Percentiles rank a stretch among this genome's conserved stretches.
Evolutionary conservation across 2,329 filamentous ascomycete species (phyloP).

Genomic region (Juglanconis juglandina): DNA sequence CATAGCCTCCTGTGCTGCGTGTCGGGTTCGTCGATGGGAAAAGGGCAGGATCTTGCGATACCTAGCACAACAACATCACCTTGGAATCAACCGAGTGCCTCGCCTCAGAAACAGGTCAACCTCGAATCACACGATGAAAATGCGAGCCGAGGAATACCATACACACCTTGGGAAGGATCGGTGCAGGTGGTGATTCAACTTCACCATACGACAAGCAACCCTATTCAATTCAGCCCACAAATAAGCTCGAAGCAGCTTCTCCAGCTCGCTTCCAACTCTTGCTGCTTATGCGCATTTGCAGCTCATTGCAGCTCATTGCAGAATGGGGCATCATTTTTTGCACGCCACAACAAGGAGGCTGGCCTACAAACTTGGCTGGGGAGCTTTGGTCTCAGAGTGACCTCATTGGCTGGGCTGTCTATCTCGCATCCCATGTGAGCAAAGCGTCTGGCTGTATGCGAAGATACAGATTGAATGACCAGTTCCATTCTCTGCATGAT

Average conservation of each 20-base stretch:
- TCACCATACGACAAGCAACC: too few relatives aligned
- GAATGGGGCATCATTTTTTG: not conserved
- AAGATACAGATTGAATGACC: not conserved
- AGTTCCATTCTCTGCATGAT: constrained; percentile 6
- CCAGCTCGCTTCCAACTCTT: too few relatives aligned
- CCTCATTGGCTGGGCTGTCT: not conserved
- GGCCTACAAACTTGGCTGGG: not conserved
- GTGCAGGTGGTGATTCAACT: too few relatives aligned
- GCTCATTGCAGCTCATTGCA: not conserved
- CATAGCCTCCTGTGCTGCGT: not conserved
- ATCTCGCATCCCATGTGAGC: not conserved
- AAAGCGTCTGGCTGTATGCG: not conserved
- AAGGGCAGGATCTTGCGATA: not conserved
- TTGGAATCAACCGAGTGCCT: not conserved
- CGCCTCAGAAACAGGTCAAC: too few relatives aligned
- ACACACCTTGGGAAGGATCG: too few relatives aligned
- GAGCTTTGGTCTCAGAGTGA: not conserved
- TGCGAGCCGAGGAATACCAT: too few relatives aligned
- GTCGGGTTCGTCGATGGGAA: not conserved
- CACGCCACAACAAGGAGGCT: not conserved
- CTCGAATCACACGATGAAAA: too few relatives aligned
- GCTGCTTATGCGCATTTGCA: too few relatives aligned
- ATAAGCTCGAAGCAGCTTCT: too few relatives aligned
- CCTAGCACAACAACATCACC: not conserved
- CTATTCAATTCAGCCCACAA: too few relatives aligned